Conservation (phyloP, 441 rosid genomes). For the Capsella rubella region DNA sequence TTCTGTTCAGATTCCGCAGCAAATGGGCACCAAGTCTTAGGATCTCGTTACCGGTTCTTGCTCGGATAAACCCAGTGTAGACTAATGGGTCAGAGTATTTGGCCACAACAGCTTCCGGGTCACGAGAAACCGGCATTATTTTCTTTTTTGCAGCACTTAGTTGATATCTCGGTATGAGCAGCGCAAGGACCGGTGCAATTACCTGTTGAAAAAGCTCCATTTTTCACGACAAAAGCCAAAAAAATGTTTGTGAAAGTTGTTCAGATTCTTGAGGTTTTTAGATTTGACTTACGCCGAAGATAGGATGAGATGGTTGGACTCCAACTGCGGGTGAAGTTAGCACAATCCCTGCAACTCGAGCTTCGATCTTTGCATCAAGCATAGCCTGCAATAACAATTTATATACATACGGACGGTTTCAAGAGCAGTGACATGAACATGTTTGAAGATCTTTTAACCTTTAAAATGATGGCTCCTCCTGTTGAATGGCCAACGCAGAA, state of each 20-base stretch:
- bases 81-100: slow-evolving; percentile 92
- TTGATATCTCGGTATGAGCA: slow-evolving; percentile 70
- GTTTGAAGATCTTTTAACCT: slow-evolving; percentile 50
- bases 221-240: slow-evolving; percentile 12
- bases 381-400: slow-evolving; percentile 54
- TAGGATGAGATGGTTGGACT: slow-evolving; percentile 92
- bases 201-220: slow-evolving; percentile 46
- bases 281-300: slow-evolving; percentile 55
- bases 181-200: slow-evolving; percentile 72
- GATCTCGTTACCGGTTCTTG: slow-evolving; percentile 84
- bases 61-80: slow-evolving; percentile 72
- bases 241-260: not conserved
- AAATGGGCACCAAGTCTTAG: slow-evolving; percentile 65
- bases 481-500: slow-evolving; percentile 95
- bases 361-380: slow-evolving; percentile 76
- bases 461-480: slow-evolving; percentile 83
- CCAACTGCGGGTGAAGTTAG: slow-evolving; percentile 93
- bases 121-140: slow-evolving; percentile 76
- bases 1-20: slow-evolving; percentile 62
- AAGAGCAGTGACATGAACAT: slow-evolving; percentile 5
- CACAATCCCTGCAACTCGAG: slow-evolving; percentile 65
- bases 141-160: slow-evolving; percentile 73
- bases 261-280: slow-evolving; percentile 20
- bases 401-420: not conserved
- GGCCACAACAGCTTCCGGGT: slow-evolving; percentile 74